Base-by-base conservation (phyloP, 768 basidiomycete genomes). In the Rossbeevera mucosa region DNA sequence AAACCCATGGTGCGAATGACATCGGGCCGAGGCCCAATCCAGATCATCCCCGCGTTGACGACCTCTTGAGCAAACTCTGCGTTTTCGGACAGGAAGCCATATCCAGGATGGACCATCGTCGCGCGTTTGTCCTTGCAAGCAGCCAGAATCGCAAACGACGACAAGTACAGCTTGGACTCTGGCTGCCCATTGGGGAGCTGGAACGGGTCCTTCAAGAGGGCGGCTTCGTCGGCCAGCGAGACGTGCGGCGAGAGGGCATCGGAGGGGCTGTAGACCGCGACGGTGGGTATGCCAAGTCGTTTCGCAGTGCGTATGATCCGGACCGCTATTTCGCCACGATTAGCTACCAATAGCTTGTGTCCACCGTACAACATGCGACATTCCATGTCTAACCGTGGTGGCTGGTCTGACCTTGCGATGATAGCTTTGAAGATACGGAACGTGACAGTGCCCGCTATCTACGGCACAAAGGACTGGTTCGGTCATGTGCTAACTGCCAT, bases 271-370 rank as follows among this genome's bases (percentile, higher is more conserved):
- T 86, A 85, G 40, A 87, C 69, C 3, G 81, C 73, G n/a, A 86
- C 60, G 0, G 82, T 83, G 4, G 59, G 63, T 22, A 88, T 60
- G 1, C 74, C 78, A 3, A 85, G 73, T 24, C 65, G 64, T 44
- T 74, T 74, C 2, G 82, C 82, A 0, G 83, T 80, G 47, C 74
- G 76, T 22, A 86, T 69, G 57, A 86, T 76, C 8, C 85, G 79
- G 13, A 81, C 72, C 8, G 84, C 85, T 47, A 88, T 87, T 64
- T 88, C 86, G 38, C 85, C 86, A 22, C 85, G 80, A 64, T 88
- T 87, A 18, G 83, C 83, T 53, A 88, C 71, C 54, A 87, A 75
- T 0, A 86, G 70, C 55, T 77, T 82, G 56, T 81, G 76, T n/a
- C 54, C 45, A 3, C 58, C 48, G 29, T 65, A 65, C 16, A 56